phyloP scores from a whole-genome alignment of 2,329 filamentous ascomycete genomes.

The Alternaria metachromatica region DNA sequence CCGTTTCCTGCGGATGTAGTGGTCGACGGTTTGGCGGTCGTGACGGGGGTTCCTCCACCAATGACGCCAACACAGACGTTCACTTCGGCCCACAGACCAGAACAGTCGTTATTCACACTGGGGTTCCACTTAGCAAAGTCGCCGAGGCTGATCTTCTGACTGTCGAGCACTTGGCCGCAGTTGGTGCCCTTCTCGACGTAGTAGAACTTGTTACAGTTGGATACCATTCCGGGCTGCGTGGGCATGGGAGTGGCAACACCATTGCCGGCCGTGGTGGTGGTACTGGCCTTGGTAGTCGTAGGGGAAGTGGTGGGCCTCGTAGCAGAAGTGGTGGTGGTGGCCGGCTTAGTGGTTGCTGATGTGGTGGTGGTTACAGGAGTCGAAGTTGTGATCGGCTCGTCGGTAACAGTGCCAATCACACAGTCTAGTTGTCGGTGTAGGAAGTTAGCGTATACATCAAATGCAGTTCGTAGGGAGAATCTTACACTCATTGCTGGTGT shows the following conservation, averaged over 20 bases:
- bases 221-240: not conserved
- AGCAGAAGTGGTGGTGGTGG: not conserved
- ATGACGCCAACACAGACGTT: conserved; percentile 13
- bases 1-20: conserved; percentile 8
- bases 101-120: conserved; percentile 5
- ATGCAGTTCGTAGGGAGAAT: too few species aligned
- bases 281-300: not conserved
- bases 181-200: not conserved
- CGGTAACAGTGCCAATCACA: not conserved
- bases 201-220: not conserved
- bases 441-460: too few species aligned
- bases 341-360: not conserved
- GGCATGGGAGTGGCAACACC: not conserved
- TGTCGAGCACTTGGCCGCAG: conserved; percentile 11
- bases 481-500: not conserved
- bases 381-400: not conserved
- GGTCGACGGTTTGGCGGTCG: not conserved
- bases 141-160: conserved; percentile 5
- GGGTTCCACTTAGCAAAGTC: conserved; percentile 16
- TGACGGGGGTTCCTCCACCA: not conserved
- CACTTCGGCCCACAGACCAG: conserved; percentile 9
- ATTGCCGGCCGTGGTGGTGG: not conserved
- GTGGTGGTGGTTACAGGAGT: not conserved
- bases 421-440: not conserved
- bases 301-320: not conserved